Conservation (phyloP, 129 eudicot species). For the Escallonia herrerae region DNA sequence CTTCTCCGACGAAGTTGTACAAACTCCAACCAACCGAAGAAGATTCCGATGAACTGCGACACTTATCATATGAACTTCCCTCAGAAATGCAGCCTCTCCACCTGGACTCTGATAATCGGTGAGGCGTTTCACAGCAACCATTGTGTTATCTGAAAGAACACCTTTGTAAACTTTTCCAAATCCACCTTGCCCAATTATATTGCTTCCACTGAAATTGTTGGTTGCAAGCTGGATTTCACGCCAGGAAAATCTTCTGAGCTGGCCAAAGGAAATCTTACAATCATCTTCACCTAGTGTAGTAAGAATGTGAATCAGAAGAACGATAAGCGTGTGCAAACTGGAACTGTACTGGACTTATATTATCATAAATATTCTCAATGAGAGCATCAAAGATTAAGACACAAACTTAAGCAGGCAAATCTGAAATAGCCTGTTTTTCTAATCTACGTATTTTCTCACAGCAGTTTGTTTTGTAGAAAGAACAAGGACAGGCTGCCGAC, state of each 20-base stretch:
- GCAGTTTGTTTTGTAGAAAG: too few species aligned
- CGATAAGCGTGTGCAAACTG: neutral
- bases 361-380: neutral
- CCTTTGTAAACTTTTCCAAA: constrained; percentile 89
- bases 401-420: neutral
- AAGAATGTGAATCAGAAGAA: neutral
- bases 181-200: constrained; percentile 88
- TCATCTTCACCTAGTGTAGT: constrained; percentile 60
- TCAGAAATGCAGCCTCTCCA: constrained; percentile 86
- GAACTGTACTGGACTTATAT: neutral
- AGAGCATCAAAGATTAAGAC: neutral
- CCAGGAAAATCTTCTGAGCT: constrained; percentile 80
- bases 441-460: too few species aligned
- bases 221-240: constrained; percentile 89
- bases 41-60: constrained; percentile 95
- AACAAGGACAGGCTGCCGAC: too few species aligned
- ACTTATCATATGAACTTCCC: constrained; percentile 86
- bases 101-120: constrained; percentile 72
- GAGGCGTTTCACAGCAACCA: constrained; percentile 82
- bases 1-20: constrained; percentile 72
- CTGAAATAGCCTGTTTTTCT: too few species aligned
- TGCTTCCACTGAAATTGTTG: constrained; percentile 66
- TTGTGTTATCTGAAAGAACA: constrained; percentile 55
- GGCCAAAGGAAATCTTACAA: constrained; percentile 66
- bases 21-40: constrained; percentile 68